Evolutionary conservation across 345 rosid genomes (phyloP), one percentile per base, ranked within the genome.

Genomic region (Acer yangbiense): DNA sequence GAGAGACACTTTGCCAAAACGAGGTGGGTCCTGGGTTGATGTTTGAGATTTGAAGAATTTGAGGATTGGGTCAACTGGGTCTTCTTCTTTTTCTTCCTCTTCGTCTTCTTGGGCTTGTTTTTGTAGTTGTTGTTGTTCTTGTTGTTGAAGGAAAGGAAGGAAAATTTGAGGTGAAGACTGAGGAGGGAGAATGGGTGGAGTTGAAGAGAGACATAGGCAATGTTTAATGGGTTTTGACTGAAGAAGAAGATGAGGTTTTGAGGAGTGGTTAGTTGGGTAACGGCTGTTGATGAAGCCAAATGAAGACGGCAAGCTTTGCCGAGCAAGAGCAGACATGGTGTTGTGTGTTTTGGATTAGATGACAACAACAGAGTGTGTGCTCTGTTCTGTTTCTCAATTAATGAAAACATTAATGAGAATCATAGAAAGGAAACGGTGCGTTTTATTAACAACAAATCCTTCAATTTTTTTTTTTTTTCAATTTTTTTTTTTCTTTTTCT

Each of bases 31-130:
- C 65, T 66, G 80, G 3, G 84, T 79, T 17, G 83, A 73, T 9
- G 85, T 68, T 80, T 86, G 92, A 57, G 94, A 82, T 80, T 83
- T 82, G 87, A 93, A 91, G 92, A 93, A 93, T 61, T 76, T 82
- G 61, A 90, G 57, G 77, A 94, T 81, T 65, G 97, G 97, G 83
- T 92, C 92, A 7, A 69, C 52, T 18, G 23, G 27, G 7, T 89
- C 82, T 1, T 82, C 88, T 7, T 78, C 85, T 14, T 68, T 77
- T 17, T 69, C 84, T 11, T 61, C 82, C 0, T 73, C 62, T 9
- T 25, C 79, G 2, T 3, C 81, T 1, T 54, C 81, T 1, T 54
- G 64, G 27, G 71, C 77, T 39, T 20, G 74, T 25, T 17, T 6
- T 20, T 52, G 50, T 17, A 64, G 44, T 32, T 4, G 13, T 17